phyloP scores from a whole-genome alignment of 371 early-diverging fungal species.

The Mortierella sp. region DNA sequence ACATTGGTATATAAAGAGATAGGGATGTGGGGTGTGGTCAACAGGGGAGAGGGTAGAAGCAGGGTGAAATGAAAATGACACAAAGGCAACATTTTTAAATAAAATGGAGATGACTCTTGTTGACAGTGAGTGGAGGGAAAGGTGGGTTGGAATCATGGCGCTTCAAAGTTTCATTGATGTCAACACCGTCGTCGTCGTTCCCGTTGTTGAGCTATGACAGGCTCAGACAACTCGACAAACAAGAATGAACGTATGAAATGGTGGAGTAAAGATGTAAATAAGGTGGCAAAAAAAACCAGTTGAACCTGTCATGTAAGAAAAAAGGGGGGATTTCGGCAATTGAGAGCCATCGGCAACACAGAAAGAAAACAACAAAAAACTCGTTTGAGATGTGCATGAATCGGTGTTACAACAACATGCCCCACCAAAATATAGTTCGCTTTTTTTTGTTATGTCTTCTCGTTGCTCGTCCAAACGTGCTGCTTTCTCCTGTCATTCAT shows the following conservation, averaged over 20 bases:
- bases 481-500: not conserved
- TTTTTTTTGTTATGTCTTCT: not conserved
- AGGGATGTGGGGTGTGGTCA: not conserved
- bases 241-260: too few relatives aligned
- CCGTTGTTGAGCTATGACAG: too few relatives aligned
- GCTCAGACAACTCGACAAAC: too few relatives aligned
- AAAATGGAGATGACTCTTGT: not conserved
- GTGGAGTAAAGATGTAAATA: too few relatives aligned
- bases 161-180: too few relatives aligned
- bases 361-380: not conserved
- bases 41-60: not conserved
- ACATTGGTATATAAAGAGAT: not conserved
- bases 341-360: constrained; percentile 3
- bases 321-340: not conserved
- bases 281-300: too few relatives aligned
- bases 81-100: too few relatives aligned
- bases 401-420: not conserved
- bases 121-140: too few relatives aligned
- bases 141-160: too few relatives aligned
- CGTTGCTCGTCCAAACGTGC: not conserved
- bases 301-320: too few relatives aligned
- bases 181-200: too few relatives aligned
- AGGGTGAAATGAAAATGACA: too few relatives aligned
- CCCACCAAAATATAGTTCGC: not conserved
- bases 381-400: not conserved